phyloP scores from a whole-genome alignment of 1,284 basidiomycete genomes.

The Ceratobasidium sp. region DNA sequence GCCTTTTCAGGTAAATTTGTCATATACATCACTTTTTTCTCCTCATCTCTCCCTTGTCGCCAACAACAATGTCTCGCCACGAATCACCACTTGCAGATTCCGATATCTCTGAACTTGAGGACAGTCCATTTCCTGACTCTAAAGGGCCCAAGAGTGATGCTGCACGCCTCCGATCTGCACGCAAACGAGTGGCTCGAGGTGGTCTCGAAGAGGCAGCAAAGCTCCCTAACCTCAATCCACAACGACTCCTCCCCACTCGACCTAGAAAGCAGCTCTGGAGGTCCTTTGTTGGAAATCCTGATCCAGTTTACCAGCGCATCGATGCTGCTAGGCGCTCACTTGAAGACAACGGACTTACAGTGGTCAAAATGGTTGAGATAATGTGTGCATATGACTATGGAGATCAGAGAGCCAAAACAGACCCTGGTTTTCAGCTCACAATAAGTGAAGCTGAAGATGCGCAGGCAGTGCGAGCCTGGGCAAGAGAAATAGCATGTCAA shows the following conservation, averaged over 20 bases:
- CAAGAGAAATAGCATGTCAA: background rate
- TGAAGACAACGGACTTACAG: background rate
- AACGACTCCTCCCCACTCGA: background rate
- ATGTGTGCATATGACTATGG: background rate
- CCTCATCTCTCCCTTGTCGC: background rate
- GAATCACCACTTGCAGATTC: background rate
- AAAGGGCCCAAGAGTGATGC: slow-evolving; percentile 2
- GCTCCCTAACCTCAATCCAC: background rate
- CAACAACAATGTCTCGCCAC: background rate
- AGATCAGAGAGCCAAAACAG: background rate
- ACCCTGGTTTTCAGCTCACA: background rate
- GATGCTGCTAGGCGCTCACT: background rate
- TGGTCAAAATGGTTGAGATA: background rate
- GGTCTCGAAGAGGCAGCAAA: background rate
- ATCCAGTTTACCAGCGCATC: background rate
- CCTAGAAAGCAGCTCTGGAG: background rate
- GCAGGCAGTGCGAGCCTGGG: background rate
- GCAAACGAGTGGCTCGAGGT: too few relatives aligned
- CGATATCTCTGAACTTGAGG: background rate
- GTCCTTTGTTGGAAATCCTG: background rate
- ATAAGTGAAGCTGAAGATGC: background rate
- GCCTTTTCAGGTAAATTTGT: slow-evolving; percentile 7
- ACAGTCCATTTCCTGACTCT: background rate
- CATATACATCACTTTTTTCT: background rate
- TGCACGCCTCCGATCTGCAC: background rate